Base-by-base conservation (phyloP, 2,329 filamentous ascomycete species). In the Annulohypoxylon truncatum region DNA sequence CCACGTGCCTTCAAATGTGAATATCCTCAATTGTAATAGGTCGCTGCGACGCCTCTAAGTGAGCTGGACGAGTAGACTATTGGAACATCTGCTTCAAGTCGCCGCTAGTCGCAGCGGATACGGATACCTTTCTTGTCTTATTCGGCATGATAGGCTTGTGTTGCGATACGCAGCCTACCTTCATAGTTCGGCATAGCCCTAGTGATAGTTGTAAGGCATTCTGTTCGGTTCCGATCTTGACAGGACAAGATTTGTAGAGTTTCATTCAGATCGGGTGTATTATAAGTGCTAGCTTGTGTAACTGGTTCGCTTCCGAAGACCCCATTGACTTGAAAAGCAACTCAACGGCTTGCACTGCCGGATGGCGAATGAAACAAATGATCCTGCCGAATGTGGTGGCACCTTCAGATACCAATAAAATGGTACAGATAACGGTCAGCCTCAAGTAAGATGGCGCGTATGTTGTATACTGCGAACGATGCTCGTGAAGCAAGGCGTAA, bases 401-500 rank as follows among this genome's bases (percentile, higher is more conserved):
- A 42, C 44, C 13, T 26, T 15, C 7, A 40, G n/a, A 28, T 48
- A 48, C 44, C 18, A 28, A 29, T 51, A 6, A 46, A 53, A 15
- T 7, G 31, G 35, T 42, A 42, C 40, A 55, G 44, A 44, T 51
- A 52, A 52, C 35, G 18, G 40, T 53, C 53, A 58, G 60, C 60
- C 47, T 53, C 53, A 42, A 18, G 35, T 42, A 54, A 42, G 51
- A 54, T 18, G 50, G 35, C 20, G 22, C 15, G 9, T 38, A 38
- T 38, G 15, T 8, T 38, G 35, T 38, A 18, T 26, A 46, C 12
- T 24, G 35, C 48, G 7, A 18, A 22, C 26, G 28, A 51, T 38
- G 20, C 29, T 33, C 29, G 29, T 26, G 28, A 56, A 56, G 52
- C 47, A 52, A 56, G 60, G 64, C 52, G 57, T 4, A 52, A 63